Evolutionary conservation across 192 early-diverging fungal species (phyloP).

Genomic region (Podila epicladia): DNA sequence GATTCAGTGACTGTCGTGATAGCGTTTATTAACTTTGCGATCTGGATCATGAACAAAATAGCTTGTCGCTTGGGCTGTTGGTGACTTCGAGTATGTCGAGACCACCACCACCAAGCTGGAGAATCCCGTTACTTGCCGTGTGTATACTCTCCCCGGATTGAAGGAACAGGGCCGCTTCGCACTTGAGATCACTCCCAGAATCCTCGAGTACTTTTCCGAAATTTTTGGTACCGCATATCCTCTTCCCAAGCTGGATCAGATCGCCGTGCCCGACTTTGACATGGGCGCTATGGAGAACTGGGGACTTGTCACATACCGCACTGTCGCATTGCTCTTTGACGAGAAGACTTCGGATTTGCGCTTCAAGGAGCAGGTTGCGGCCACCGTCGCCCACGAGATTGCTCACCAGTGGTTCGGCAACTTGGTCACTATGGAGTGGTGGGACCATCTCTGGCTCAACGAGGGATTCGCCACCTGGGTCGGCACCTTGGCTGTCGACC

Average conservation of each 20-base stretch:
- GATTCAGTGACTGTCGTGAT: too few species aligned
- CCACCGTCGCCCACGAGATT: conserved; percentile 89
- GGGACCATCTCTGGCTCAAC: conserved; percentile 95
- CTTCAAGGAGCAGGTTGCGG: conserved; percentile 86
- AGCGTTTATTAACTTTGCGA: too few species aligned
- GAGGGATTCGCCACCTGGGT: conserved; percentile 99
- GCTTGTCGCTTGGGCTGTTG: conserved; percentile 89
- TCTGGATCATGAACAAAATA: background rate
- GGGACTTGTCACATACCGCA: conserved; percentile 95
- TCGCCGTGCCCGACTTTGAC: conserved; percentile 94
- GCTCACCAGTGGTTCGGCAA: conserved; percentile 96
- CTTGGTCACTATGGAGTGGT: conserved; percentile 96
- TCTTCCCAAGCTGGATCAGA: conserved; percentile 87
- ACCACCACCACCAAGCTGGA: conserved; percentile 63
- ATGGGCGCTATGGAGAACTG: conserved; percentile 95
- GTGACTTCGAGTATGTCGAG: conserved; percentile 94
- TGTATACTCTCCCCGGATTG: conserved; percentile 86
- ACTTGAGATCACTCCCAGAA: conserved; percentile 76
- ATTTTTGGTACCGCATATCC: conserved; percentile 91
- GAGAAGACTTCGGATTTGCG: conserved; percentile 75
- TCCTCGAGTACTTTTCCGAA: conserved; percentile 90
- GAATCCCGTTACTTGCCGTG: conserved; percentile 81
- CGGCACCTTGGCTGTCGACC: conserved; percentile 86
- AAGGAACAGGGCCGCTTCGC: conserved; percentile 87
- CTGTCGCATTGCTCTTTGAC: conserved; percentile 86